Conservation (phyloP, 495 filamentous ascomycete species). For the Aspergillus kassunensis region DNA sequence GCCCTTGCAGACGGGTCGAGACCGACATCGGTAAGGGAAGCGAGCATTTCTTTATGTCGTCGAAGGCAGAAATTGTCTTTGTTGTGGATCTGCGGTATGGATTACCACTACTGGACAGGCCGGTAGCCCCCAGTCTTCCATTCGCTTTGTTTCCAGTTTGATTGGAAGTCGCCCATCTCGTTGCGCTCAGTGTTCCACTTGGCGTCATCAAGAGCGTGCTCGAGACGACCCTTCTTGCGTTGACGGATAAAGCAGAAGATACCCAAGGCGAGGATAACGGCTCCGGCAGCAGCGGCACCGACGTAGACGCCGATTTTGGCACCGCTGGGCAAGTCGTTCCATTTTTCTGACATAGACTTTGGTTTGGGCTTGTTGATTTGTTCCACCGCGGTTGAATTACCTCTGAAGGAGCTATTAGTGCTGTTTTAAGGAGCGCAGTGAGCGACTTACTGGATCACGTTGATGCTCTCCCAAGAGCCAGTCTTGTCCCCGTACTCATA, state of each 20-base stretch:
- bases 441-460: slow-evolving; percentile 59
- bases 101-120: slow-evolving; percentile 28
- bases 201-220: slow-evolving; percentile 54
- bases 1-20: slow-evolving; percentile 13
- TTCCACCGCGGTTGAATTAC: slow-evolving; percentile 56
- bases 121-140: slow-evolving; percentile 37
- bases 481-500: slow-evolving; percentile 65
- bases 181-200: slow-evolving; percentile 54
- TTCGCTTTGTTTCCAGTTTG: slow-evolving; percentile 38
- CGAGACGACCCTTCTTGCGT: slow-evolving; percentile 59
- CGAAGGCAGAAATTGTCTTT: slow-evolving; percentile 1
- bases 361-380: slow-evolving; percentile 30
- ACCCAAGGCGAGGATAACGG: slow-evolving; percentile 44
- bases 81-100: background rate
- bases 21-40: background rate
- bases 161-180: slow-evolving; percentile 58
- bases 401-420: slow-evolving; percentile 34
- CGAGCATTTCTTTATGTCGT: slow-evolving; percentile 17
- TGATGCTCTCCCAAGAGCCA: slow-evolving; percentile 69
- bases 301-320: slow-evolving; percentile 59
- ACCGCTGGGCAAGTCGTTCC: slow-evolving; percentile 48
- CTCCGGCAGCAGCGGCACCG: slow-evolving; percentile 46
- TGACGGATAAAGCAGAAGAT: slow-evolving; percentile 63
- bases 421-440: background rate
- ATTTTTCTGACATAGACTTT: slow-evolving; percentile 52